Conservation (phyloP, 129 eudicot species). For the Deinandra increscens region DNA sequence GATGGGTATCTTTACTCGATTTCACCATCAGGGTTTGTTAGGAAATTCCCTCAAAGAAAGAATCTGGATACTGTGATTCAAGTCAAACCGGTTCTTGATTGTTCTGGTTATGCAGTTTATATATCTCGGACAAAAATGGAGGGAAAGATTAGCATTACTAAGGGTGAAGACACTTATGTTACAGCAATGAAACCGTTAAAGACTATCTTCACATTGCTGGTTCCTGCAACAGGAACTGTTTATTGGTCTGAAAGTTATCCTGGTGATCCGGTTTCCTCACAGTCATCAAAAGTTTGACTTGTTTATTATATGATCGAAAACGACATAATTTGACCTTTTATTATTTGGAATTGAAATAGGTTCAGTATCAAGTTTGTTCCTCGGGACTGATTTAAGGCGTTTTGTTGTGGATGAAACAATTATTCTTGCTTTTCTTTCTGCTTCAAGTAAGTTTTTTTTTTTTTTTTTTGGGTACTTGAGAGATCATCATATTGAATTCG, state of each 20-base stretch:
- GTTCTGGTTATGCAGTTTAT: slow-evolving; percentile 87
- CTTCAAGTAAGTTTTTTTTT: slow-evolving; percentile 64
- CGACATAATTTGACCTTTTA: slow-evolving; percentile 12
- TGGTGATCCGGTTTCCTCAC: slow-evolving; percentile 41
- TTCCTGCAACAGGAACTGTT: slow-evolving; percentile 75
- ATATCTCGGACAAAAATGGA: slow-evolving; percentile 70
- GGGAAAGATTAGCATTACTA: slow-evolving; percentile 43
- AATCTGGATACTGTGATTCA: slow-evolving; percentile 46
- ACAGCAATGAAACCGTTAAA: slow-evolving; percentile 65
- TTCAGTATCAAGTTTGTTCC: slow-evolving; percentile 38
- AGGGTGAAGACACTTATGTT: slow-evolving; percentile 52
- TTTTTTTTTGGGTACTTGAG: no score
- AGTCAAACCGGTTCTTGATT: slow-evolving; percentile 70
- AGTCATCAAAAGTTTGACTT: slow-evolving; percentile 22
- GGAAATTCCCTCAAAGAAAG: slow-evolving; percentile 46
- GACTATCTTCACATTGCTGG: slow-evolving; percentile 46
- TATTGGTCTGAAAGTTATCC: slow-evolving; percentile 78
- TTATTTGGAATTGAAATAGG: slow-evolving; percentile 36
- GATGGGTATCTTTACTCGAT: slow-evolving; percentile 88
- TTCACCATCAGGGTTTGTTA: slow-evolving; percentile 74
- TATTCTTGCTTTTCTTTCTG: slow-evolving; percentile 67
- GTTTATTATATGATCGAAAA: background rate
- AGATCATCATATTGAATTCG: slow-evolving; percentile 11
- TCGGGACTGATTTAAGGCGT: slow-evolving; percentile 52
- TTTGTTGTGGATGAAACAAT: slow-evolving; percentile 66